A percentile compares a stretch with the other conserved stretches of the same genome.
These are phyloP conservation scores for Suhomyces pyralidae DNA, from an alignment of 805 yeast genomes.

Conservation along the genomic window DNA sequence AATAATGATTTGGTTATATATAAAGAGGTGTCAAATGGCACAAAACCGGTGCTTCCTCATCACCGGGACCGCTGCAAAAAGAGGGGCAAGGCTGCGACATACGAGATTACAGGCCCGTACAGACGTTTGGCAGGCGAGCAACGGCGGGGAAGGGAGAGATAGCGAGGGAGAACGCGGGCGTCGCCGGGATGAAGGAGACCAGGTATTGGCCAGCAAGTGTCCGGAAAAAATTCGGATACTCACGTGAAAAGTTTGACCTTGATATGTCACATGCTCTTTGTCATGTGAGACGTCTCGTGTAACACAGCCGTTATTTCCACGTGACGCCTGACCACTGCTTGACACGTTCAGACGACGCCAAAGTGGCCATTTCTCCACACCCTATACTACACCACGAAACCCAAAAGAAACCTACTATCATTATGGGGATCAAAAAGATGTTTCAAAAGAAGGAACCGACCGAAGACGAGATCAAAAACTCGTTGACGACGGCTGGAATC, in stretches of 20 bases:
- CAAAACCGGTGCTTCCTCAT: background rate
- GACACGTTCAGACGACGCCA: background rate
- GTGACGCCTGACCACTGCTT: background rate
- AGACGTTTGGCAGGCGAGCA: background rate
- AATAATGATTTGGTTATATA: background rate
- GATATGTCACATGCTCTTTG: background rate
- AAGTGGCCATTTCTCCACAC: background rate
- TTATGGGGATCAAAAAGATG: constrained; percentile 46
- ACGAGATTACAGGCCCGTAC: background rate
- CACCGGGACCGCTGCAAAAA: background rate
- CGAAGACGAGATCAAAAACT: constrained; percentile 43
- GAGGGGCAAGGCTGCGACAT: background rate
- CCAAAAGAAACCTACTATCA: constrained; percentile 1
- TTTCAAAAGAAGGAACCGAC: constrained; percentile 51
- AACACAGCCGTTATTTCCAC: background rate
- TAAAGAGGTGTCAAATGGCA: background rate
- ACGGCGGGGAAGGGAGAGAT: background rate
- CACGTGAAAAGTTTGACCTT: background rate
- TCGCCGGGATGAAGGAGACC: background rate
- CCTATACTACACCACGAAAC: background rate
- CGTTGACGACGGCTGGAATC: constrained; percentile 40
- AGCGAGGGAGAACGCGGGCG: background rate
- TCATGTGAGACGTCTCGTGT: background rate
- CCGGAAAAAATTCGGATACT: background rate
- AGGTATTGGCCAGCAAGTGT: background rate